These are phyloP conservation scores for Aspergillus tubingensis DNA, from an alignment of 2,329 filamentous ascomycete genomes.

Conservation along the genomic window DNA sequence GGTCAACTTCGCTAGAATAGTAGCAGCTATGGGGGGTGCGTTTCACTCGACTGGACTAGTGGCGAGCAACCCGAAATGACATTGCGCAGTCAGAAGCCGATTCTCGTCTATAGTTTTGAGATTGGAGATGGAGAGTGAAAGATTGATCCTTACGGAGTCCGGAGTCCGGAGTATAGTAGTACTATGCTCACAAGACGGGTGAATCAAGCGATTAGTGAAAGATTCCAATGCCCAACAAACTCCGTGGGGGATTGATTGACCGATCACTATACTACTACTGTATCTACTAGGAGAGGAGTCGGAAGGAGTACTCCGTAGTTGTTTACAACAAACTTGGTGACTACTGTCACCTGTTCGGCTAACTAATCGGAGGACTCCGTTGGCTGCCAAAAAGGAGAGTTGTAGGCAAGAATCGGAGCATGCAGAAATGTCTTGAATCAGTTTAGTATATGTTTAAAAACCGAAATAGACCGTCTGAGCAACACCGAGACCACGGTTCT, in stretches of 20 bases:
- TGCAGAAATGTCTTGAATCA: background rate
- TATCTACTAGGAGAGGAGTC: too few species aligned
- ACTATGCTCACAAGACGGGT: background rate
- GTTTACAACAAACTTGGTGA: background rate
- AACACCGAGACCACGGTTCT: background rate
- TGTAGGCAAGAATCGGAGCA: background rate
- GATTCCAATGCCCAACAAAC: background rate
- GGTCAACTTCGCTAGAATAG: background rate
- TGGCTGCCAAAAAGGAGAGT: background rate
- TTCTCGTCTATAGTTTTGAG: too few species aligned
- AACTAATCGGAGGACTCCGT: background rate
- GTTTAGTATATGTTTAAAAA: background rate
- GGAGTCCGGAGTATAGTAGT: slow-evolving; percentile 9
- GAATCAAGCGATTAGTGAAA: background rate
- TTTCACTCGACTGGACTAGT: background rate
- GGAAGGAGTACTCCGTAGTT: too few species aligned
- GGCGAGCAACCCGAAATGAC: too few species aligned
- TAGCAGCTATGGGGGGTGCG: background rate
- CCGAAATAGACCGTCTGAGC: background rate
- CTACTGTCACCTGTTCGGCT: background rate
- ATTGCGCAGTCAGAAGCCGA: too few species aligned
- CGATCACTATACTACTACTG: too few species aligned
- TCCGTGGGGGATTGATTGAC: background rate
- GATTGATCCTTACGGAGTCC: slow-evolving; percentile 4
- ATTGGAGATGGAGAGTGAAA: background rate